These are phyloP conservation scores for Malus hybrid DNA, from an alignment of 331 rosid genomes.

Conservation along the genomic window DNA sequence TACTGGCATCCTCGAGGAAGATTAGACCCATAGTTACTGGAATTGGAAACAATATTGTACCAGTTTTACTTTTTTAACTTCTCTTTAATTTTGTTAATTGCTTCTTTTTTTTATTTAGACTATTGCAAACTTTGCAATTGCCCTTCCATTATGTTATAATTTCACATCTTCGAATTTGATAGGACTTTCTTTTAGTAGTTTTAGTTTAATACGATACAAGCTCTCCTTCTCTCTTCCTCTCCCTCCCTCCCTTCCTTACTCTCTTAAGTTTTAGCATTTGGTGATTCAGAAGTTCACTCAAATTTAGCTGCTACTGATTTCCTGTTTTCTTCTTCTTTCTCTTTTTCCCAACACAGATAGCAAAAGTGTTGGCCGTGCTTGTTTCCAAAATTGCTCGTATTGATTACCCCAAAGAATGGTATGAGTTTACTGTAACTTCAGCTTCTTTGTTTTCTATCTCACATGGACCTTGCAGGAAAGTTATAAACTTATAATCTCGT, in stretches of 20 bases:
- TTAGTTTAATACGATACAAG: not conserved
- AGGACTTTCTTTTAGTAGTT: not conserved
- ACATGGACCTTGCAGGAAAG: not conserved
- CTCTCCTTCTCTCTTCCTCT: not conserved
- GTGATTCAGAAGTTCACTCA: not conserved
- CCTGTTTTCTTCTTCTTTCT: conserved; percentile 6
- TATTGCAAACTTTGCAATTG: not conserved
- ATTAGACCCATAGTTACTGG: not conserved
- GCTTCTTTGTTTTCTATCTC: conserved; percentile 1
- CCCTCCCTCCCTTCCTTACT: not conserved
- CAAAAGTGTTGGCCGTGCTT: conserved; percentile 77
- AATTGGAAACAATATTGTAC: not conserved
- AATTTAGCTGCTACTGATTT: conserved; percentile 16
- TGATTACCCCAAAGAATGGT: conserved; percentile 94
- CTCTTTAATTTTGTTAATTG: not conserved
- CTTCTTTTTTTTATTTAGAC: not conserved
- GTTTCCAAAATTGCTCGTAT: conserved; percentile 89
- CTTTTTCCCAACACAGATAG: conserved; percentile 54
- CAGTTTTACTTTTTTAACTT: not conserved
- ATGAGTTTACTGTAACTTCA: conserved; percentile 14
- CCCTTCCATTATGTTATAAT: not conserved
- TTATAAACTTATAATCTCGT: not conserved
- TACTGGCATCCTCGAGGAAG: not conserved
- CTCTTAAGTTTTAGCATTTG: not conserved
- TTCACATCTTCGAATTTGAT: not conserved